Conservation (phyloP, 768 basidiomycete genomes). For the Lactarius hengduanensis region DNA sequence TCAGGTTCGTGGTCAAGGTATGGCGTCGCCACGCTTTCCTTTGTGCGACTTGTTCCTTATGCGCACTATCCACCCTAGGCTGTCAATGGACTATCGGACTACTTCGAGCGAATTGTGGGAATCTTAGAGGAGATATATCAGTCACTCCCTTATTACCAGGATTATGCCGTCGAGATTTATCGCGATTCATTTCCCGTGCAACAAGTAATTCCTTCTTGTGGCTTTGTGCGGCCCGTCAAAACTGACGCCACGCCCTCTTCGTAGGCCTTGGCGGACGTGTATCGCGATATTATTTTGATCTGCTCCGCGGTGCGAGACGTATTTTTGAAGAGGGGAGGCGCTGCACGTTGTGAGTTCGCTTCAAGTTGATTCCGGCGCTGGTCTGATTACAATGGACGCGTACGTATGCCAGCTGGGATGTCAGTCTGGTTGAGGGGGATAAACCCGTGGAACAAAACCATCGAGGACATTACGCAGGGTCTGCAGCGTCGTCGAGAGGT, state of each 20-base stretch:
- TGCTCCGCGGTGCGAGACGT: conserved; percentile 9
- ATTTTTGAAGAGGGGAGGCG: conserved; percentile 1
- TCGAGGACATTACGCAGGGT: conserved; percentile 6
- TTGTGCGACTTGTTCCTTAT: neutral
- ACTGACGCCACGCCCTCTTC: neutral
- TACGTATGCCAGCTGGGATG: neutral
- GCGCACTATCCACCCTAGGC: neutral
- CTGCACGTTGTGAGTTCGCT: neutral
- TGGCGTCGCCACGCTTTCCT: neutral
- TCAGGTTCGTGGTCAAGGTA: conserved; percentile 14
- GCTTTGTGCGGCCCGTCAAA: neutral
- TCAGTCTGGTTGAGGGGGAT: neutral
- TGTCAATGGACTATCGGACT: neutral
- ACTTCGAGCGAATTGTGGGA: conserved; percentile 13
- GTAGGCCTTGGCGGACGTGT: conserved; percentile 15
- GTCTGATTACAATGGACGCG: neutral
- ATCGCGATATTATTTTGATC: conserved; percentile 5
- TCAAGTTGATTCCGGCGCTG: neutral
- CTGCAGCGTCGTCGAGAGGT: conserved; percentile 4
- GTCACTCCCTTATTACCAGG: conserved; percentile 13
- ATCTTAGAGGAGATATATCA: conserved; percentile 14
- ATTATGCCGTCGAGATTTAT: conserved; percentile 13
- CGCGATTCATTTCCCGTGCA: conserved; percentile 3
- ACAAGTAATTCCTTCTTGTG: neutral
- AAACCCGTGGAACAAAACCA: conserved; percentile 15